Base-by-base conservation (phyloP, 164 flowering plant species). In the Vitis rupestris region DNA sequence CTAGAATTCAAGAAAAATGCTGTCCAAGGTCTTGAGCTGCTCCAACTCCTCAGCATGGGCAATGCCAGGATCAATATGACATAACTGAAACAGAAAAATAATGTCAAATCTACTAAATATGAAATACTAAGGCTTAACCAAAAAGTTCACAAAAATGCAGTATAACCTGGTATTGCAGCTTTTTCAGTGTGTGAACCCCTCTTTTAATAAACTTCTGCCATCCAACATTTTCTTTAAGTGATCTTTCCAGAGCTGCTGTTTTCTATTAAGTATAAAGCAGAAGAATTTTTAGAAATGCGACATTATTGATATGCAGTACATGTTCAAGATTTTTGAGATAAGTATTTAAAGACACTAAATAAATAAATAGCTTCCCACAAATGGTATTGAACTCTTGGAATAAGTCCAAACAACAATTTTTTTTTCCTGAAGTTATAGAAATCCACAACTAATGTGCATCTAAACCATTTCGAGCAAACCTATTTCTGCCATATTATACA, bases 151-250 rank as follows among this genome's bases (percentile, higher is more conserved):
- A 29, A 29, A 71, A 57, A 60, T 49, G 72, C 11, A 50, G 54
- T 67, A 48, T 27, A 54, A 92, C 98, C 98, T 94, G 98, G 75
- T 92, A 94, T 37, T 86, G 92, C 49, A 87, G 87, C 81, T 89
- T 86, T 84, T 79, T 86, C 64, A 94, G 83, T 15, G 97, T 90
- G 74, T 92, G 92, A 17, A 84, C 75, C 50, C 98, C 97, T 76
- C 97, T 90, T 82, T 94, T 92, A 57, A 94, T 79, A 51, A 82
- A 72, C 83, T 74, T 85, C 79, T 92, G 92, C 98, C 97, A 90
- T 64, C 97, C 95, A 67, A 10, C 11, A 61, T 89, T 92, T 59
- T 68, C 73, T 61, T 64, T 74, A 4, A 94, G 93, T 30, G 91
- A 79, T 68, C 74, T 86, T 77, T 89, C 94, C 50, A 92, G 76